Base-by-base conservation (phyloP, 345 rosid species). In the Noccaea caerulescens region DNA sequence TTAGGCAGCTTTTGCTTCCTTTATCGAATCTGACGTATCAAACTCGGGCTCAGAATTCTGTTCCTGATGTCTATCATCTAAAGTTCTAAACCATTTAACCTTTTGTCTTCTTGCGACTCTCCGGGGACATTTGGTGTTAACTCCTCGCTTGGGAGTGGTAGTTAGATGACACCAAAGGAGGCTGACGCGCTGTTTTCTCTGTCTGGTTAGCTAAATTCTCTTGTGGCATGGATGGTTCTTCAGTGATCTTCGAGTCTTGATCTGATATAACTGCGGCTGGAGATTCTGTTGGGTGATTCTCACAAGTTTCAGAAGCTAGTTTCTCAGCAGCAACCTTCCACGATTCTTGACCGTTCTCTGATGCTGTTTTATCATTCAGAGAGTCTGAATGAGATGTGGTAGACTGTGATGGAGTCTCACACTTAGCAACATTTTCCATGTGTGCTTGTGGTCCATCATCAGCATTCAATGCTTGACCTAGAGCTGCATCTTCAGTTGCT, bases 331-430 rank as follows among this genome's bases (percentile, higher is more conserved):
- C 72, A 42, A 58, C 47, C 55, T 66, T 65, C 43, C 59, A 47
- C 0, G n/a, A 13, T 46, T 72, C 58, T 72, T 37, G 51, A 8
- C 51, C 0, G 11, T 56, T 47, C 6, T 32, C 52, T 23, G 49
- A n/a, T 46, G 43, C 52, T 63, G 47, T 55, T 56, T 45, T 38
- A 56, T 46, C 58, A 72, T 37, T 34, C 8, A 49, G n/a, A 66
- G 46, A 18, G 10, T 32, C 72, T 49, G 45, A 38, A 30, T 18
- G 66, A 66, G 66, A n/a, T 39, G 32, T 41, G 36, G 55, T 41
- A 37, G 55, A 50, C 39, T 58, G 56, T 66, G 68, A 51, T 58
- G 72, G 23, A 33, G 42, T 66, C 61, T 58, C 60, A 73, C 62
- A 66, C 63, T 50, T 12, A 16, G 57, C 42, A 52, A 34, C 42